phyloP scores from a whole-genome alignment of 345 rosid species.

The Rubroshorea leprosula region DNA sequence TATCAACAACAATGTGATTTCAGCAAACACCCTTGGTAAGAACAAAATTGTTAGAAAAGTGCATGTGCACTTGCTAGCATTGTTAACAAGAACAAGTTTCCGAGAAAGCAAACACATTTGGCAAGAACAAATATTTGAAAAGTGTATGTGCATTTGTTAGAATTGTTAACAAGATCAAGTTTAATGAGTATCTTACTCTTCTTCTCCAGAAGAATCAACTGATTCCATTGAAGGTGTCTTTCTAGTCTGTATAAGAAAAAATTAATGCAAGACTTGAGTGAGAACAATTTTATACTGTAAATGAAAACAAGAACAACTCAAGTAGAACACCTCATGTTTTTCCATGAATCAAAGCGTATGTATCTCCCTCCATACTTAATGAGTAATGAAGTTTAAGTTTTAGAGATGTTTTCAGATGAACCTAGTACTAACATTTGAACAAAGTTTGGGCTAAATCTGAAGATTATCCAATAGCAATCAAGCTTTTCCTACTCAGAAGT shows the following conservation, averaged over 20 bases:
- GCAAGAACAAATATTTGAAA: too few relatives aligned
- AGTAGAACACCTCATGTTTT: not conserved
- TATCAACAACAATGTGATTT: too few relatives aligned
- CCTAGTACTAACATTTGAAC: not conserved
- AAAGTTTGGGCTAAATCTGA: not conserved
- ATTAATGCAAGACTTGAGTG: not conserved
- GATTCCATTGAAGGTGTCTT: conserved; percentile 86
- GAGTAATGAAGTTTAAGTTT: not conserved
- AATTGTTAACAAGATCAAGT: conserved; percentile 2
- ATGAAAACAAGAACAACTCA: conserved; percentile 12
- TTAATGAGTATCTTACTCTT: conserved; percentile 67
- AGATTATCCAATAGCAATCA: not conserved
- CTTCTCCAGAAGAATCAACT: conserved; percentile 94
- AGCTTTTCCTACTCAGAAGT: not conserved
- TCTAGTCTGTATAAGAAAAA: conserved; percentile 46
- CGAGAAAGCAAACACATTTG: too few relatives aligned
- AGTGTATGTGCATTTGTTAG: not conserved
- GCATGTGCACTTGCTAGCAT: too few relatives aligned
- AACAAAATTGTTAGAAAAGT: too few relatives aligned
- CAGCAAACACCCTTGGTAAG: too few relatives aligned
- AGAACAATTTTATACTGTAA: not conserved
- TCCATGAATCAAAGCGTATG: too few relatives aligned
- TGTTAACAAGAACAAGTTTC: too few relatives aligned
- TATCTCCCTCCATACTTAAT: too few relatives aligned
- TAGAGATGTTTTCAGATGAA: not conserved